phyloP scores from a whole-genome alignment of 2,329 filamentous ascomycete species.

The Aspergillus neoniger region DNA sequence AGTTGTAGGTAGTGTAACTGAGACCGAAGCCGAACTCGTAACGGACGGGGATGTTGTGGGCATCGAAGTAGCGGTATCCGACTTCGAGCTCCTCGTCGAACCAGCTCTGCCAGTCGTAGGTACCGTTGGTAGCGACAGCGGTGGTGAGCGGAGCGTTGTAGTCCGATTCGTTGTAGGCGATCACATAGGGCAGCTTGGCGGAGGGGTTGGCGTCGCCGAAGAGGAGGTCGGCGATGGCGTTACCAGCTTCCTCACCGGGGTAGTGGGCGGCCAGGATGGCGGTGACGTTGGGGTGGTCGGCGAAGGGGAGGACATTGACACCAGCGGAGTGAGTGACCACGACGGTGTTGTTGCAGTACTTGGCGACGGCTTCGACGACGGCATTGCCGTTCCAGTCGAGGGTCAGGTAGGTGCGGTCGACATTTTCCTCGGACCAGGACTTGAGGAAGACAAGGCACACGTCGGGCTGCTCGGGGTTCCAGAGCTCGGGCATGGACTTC shows the following conservation, averaged over 20 bases:
- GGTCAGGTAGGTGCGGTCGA: constrained; percentile 62
- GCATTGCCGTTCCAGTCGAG: constrained; percentile 77
- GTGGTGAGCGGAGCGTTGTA: constrained; percentile 55
- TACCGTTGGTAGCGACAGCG: constrained; percentile 15
- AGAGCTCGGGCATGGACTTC: constrained; percentile 16
- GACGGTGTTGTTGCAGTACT: constrained; percentile 76
- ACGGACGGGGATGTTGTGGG: constrained; percentile 19
- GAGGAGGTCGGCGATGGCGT: constrained; percentile 75
- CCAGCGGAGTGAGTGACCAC: constrained; percentile 83
- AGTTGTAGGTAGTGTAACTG: constrained; percentile 69
- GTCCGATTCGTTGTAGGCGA: constrained; percentile 66
- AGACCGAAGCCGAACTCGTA: constrained; percentile 59
- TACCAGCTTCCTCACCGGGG: constrained; percentile 81
- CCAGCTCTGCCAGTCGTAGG: constrained; percentile 21
- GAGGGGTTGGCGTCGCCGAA: constrained; percentile 78
- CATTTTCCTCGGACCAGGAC: constrained; percentile 75
- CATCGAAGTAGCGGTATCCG: constrained; percentile 28
- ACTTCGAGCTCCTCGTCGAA: constrained; percentile 24
- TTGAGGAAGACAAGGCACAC: constrained; percentile 77
- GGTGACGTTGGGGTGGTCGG: constrained; percentile 74
- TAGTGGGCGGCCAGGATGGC: constrained; percentile 82
- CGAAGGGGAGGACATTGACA: constrained; percentile 62
- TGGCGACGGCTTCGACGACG: constrained; percentile 74
- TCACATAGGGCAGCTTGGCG: constrained; percentile 78
- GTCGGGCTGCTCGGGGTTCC: constrained; percentile 36